Conservation (phyloP, 2,329 filamentous ascomycete species). For the Orbilia blumenaviensis region DNA sequence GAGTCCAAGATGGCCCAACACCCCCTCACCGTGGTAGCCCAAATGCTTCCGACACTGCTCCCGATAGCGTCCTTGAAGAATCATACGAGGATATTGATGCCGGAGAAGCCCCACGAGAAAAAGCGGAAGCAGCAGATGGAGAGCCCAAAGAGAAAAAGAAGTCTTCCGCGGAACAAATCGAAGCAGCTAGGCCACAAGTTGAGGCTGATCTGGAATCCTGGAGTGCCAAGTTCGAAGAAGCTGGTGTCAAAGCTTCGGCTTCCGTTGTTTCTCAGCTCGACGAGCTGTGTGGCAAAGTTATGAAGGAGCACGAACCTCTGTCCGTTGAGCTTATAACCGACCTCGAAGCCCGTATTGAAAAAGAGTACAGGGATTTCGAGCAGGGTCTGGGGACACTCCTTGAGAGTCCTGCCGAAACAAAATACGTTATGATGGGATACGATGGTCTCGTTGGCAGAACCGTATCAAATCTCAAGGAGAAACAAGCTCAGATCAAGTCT, state of each 20-base stretch:
- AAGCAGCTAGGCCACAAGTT: constrained; percentile 72
- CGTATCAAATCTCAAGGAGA: constrained; percentile 77
- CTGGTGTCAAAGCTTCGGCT: constrained; percentile 82
- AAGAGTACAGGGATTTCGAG: constrained; percentile 74
- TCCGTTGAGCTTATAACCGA: constrained; percentile 53
- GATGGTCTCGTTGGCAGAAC: constrained; percentile 69
- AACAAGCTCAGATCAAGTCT: constrained; percentile 77
- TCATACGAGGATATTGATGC: constrained; percentile 52
- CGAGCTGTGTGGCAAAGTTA: constrained; percentile 64
- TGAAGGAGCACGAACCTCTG: constrained; percentile 47
- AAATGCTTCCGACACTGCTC: constrained; percentile 45
- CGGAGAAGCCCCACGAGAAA: constrained; percentile 57
- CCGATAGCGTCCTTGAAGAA: constrained; percentile 19
- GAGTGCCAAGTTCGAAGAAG: constrained; percentile 86
- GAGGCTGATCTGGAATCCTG: constrained; percentile 81
- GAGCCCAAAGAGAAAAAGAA: constrained; percentile 63
- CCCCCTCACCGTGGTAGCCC: constrained; percentile 53
- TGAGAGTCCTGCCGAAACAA: constrained; percentile 39
- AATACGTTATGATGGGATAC: constrained; percentile 35
- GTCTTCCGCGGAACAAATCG: constrained; percentile 62
- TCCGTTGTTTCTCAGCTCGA: constrained; percentile 71
- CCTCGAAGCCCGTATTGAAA: constrained; percentile 73
- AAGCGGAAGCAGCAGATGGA: constrained; percentile 56
- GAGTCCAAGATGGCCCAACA: constrained; percentile 53
- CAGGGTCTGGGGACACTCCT: constrained; percentile 69